Evolutionary conservation across 352 stramenopile genomes (phyloP), one percentile per base, ranked within the genome.

Genomic region (Globisporangium perplexum): DNA sequence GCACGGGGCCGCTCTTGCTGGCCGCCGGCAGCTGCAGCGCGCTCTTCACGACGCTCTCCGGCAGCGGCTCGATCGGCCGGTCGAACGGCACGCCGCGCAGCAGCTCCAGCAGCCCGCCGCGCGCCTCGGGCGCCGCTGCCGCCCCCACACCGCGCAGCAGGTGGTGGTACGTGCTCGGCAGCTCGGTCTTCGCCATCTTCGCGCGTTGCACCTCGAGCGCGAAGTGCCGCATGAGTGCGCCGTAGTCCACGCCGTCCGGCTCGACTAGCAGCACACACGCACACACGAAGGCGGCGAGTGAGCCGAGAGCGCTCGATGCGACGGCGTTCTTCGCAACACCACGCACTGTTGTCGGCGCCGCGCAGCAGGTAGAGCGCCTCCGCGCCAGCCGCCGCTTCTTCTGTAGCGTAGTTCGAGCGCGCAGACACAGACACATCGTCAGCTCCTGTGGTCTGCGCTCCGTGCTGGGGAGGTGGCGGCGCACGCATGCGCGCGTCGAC

Each of bases 61-160:
- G 70, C 18, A 93, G 59, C 20, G 72, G 74, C 51, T 93, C 80
- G 48, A 93, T 90, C 2, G 83, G 83, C 6, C 83, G 76, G 48
- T 90, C 83, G 31, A 93, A 93, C 1, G 83, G 80, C 3, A 89
- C 77, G 23, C 81, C 80, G 23, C 90, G 65, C 15, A 91, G 50
- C 38, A 91, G 65, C 1, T 64, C 62, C 17, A 90, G 23, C 8
- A 93, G 69, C 33, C 85, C 71, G 5, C 81, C 72, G 42, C 81
- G 82, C 17, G 74, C 66, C 36, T 83, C 71, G 24, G 55, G 56
- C 28, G 67, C 55, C 30, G 59, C 59, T 35, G 64, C 67, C 47
- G 84, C 72, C 31, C 79, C 77, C 15, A 91, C 72, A 33, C 80
- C 80, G 8, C 79, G 79, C 22, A 93, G 62, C 8, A 93, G 55